Percentiles rank a stretch among this genome's conserved stretches.
These are phyloP conservation scores for Stereum hirsutum DNA, from an alignment of 1,284 basidiomycete species.

Conservation along the genomic window DNA sequence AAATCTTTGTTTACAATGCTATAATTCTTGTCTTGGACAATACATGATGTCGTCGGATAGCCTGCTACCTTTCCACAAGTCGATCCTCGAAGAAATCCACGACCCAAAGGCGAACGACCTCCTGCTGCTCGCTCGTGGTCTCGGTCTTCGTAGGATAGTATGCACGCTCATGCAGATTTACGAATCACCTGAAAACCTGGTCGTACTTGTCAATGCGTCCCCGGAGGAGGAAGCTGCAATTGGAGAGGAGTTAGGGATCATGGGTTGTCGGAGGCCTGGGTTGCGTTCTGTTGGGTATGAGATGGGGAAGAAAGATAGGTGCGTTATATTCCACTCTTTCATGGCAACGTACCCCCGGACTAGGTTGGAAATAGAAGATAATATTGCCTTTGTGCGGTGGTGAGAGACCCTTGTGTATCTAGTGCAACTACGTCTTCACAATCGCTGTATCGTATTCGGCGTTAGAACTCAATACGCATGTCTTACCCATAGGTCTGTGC, in stretches of 20 bases:
- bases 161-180: constrained; percentile 90
- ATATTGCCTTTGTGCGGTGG: too few relatives aligned
- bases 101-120: constrained; percentile 79
- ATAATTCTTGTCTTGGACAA: too few relatives aligned
- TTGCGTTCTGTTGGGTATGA: constrained; percentile 83
- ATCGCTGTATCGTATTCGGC: too few relatives aligned
- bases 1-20: too few relatives aligned
- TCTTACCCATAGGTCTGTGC: too few relatives aligned
- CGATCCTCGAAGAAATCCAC: constrained; percentile 57
- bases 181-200: constrained; percentile 77
- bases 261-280: constrained; percentile 85
- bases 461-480: too few relatives aligned
- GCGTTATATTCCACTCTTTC: constrained; percentile 12
- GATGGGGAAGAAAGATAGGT: constrained; percentile 76
- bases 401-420: too few relatives aligned
- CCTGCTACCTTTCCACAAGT: constrained; percentile 56
- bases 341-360: too few relatives aligned
- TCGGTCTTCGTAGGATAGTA: constrained; percentile 75
- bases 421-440: too few relatives aligned
- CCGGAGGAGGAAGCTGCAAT: constrained; percentile 87
- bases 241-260: constrained; percentile 86
- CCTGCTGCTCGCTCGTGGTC: constrained; percentile 77
- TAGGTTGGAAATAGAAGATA: too few relatives aligned
- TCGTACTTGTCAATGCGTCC: constrained; percentile 84
- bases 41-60: neutral